phyloP scores from a whole-genome alignment of 2,329 filamentous ascomycete species.

The Colletotrichum gloeosporioides region DNA sequence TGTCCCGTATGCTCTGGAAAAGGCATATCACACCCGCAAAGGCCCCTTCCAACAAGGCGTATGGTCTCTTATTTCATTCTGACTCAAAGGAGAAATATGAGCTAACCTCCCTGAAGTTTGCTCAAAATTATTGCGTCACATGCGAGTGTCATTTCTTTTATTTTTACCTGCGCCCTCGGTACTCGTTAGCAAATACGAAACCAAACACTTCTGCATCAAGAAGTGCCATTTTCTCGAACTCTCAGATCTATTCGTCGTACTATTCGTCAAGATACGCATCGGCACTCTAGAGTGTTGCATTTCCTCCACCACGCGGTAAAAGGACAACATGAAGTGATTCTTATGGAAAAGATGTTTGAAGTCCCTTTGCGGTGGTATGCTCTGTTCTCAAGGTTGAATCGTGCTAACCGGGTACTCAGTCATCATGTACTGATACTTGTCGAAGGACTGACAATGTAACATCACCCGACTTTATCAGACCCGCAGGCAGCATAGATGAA shows the following conservation, averaged over 20 bases:
- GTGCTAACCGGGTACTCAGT: neutral
- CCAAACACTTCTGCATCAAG: neutral
- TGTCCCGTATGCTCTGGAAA: neutral
- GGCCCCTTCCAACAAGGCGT: rapidly evolving
- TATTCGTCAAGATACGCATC: neutral
- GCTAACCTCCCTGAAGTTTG: neutral
- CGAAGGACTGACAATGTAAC: too few species aligned
- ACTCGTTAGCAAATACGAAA: neutral
- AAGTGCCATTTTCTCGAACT: neutral
- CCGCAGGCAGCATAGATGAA: neutral
- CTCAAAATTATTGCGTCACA: neutral
- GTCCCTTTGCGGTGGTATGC: too few species aligned
- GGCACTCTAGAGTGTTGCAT: neutral
- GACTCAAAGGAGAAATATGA: neutral
- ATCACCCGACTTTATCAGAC: neutral
- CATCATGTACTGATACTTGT: neutral
- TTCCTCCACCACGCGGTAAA: neutral
- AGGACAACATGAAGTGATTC: neutral
- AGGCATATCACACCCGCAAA: neutral
- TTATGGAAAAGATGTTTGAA: neutral
- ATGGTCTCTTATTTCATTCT: neutral
- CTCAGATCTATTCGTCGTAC: neutral
- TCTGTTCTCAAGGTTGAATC: neutral
- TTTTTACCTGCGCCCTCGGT: neutral
- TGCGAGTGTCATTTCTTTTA: neutral